Evolutionary conservation across 495 filamentous ascomycete species (phyloP).

Genomic region (Penicillium daleae): DNA sequence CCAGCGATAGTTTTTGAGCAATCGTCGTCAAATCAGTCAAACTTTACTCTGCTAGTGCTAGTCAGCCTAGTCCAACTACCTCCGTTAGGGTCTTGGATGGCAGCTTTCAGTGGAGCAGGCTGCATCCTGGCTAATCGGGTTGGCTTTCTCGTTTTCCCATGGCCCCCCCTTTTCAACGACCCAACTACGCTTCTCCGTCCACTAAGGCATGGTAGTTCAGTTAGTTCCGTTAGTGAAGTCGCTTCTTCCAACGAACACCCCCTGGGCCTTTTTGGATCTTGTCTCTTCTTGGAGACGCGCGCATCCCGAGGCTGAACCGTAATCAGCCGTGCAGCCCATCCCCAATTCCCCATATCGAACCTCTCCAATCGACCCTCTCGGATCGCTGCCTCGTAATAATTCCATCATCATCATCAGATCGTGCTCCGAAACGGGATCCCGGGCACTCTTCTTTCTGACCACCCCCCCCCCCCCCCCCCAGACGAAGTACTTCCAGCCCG

Average conservation of each 20-base stretch:
- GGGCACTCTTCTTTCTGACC: constrained; percentile 10
- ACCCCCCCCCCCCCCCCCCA: too few relatives aligned
- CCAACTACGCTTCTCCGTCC: neutral
- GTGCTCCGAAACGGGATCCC: constrained; percentile 6
- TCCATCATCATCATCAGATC: constrained; percentile 10
- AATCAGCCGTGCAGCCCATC: constrained; percentile 7
- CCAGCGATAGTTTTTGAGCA: neutral
- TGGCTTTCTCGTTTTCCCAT: constrained; percentile 42
- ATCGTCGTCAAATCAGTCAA: neutral
- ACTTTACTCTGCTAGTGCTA: too few relatives aligned
- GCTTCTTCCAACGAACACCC: constrained; percentile 40
- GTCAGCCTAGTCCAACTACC: constrained; percentile 2
- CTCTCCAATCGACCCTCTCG: constrained; percentile 12
- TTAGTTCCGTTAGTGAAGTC: constrained; percentile 2
- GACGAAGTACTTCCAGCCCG: neutral
- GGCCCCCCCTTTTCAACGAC: constrained; percentile 23
- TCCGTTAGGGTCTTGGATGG: constrained; percentile 34
- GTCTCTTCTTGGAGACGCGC: constrained; percentile 9
- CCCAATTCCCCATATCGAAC: neutral
- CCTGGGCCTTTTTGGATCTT: constrained; percentile 21
- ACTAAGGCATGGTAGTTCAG: neutral
- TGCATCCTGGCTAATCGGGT: constrained; percentile 43
- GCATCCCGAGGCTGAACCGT: constrained; percentile 34
- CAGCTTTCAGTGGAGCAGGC: constrained; percentile 40
- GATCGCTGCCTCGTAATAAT: constrained; percentile 32